Percentiles rank a stretch among this genome's conserved stretches.
Conservation (phyloP, 2,329 filamentous ascomycete genomes). For the Colletotrichum kahawae region DNA sequence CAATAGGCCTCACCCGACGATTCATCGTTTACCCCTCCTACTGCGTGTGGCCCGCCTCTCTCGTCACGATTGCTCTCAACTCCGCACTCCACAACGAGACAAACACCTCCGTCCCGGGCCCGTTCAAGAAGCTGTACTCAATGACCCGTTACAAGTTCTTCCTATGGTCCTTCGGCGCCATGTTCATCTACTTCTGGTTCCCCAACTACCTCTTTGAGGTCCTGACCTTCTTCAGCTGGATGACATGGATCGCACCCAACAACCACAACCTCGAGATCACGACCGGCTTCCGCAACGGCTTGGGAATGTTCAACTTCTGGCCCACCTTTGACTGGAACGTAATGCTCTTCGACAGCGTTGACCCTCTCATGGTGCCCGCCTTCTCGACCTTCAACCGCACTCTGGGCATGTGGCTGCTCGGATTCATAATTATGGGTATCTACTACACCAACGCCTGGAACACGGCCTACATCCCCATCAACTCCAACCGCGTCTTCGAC, state of each 20-base stretch:
- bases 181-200: constrained; percentile 61
- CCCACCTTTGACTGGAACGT: constrained; percentile 51
- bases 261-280: constrained; percentile 41
- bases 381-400: constrained; percentile 41
- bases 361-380: constrained; percentile 33
- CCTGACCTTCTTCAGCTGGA: constrained; percentile 55
- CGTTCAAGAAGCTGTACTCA: constrained; percentile 43
- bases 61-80: constrained; percentile 56
- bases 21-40: constrained; percentile 59
- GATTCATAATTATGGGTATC: constrained; percentile 32
- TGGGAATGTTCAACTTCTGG: constrained; percentile 48
- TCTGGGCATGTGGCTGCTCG: constrained; percentile 32
- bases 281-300: constrained; percentile 39
- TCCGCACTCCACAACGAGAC: constrained; percentile 50
- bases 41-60: constrained; percentile 58
- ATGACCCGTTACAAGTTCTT: constrained; percentile 55
- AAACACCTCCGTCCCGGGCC: constrained; percentile 44
- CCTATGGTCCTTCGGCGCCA: constrained; percentile 43
- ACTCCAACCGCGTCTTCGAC: constrained; percentile 43
- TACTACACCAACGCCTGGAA: constrained; percentile 39
- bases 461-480: constrained; percentile 44
- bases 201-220: constrained; percentile 56
- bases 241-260: constrained; percentile 56
- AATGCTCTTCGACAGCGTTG: constrained; percentile 32
- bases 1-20: constrained; percentile 38